These are phyloP conservation scores for Calonectria montana DNA, from an alignment of 2,329 filamentous ascomycete species.

Conservation along the genomic window DNA sequence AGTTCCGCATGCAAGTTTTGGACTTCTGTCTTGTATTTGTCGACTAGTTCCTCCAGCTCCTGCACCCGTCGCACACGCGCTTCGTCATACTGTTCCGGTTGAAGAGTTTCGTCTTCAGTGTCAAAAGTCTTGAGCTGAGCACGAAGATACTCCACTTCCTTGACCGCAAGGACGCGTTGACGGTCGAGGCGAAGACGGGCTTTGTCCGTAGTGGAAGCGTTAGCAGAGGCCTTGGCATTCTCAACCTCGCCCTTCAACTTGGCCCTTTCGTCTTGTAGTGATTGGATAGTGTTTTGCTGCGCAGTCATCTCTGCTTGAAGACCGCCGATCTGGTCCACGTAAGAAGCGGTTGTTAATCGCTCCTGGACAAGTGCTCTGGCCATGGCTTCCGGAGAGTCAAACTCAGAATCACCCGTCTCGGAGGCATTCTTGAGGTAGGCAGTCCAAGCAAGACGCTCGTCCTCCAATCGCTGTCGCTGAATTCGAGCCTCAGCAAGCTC, in stretches of 20 bases:
- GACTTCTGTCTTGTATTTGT: conserved; percentile 86
- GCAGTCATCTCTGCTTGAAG: conserved; percentile 82
- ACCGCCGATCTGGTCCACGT: conserved; percentile 84
- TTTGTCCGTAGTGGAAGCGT: conserved; percentile 69
- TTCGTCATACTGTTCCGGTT: conserved; percentile 82
- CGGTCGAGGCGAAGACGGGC: conserved; percentile 82
- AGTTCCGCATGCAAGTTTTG: conserved; percentile 80
- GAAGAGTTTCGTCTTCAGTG: conserved; percentile 87
- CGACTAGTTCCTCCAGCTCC: conserved; percentile 86
- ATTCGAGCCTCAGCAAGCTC: conserved; percentile 84
- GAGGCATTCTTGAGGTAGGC: conserved; percentile 81
- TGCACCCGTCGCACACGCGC: conserved; percentile 79
- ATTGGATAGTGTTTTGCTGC: conserved; percentile 79
- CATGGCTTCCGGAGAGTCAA: conserved; percentile 88
- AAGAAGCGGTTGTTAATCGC: conserved; percentile 79
- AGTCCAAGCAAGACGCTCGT: conserved; percentile 88
- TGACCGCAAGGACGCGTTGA: conserved; percentile 85
- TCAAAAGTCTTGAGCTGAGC: conserved; percentile 92
- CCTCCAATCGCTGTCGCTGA: conserved; percentile 87
- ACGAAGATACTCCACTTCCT: conserved; percentile 93
- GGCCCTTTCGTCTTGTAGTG: conserved; percentile 76
- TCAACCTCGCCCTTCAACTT: conserved; percentile 77
- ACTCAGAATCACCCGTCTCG: conserved; percentile 73
- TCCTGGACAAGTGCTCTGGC: conserved; percentile 87
- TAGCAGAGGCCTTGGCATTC: conserved; percentile 67